Conservation (phyloP, 352 stramenopile genomes). For the Globisporangium echinulatum region DNA sequence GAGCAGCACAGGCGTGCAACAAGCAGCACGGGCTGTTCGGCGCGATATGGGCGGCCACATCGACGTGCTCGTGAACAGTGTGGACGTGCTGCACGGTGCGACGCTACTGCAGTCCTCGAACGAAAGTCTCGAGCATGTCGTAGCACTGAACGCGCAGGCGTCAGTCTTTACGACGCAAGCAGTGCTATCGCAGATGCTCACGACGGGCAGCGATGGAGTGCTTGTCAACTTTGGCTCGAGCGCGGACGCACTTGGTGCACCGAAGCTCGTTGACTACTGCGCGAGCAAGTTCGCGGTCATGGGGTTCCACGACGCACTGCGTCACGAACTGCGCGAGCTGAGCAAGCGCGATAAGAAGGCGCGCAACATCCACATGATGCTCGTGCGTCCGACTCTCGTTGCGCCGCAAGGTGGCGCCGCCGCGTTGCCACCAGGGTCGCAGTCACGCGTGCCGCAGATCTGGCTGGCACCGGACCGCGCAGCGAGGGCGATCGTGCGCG, state of each 20-base stretch:
- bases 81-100: constrained; percentile 34
- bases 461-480: constrained; percentile 13
- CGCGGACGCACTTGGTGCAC: constrained; percentile 24
- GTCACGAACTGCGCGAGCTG: constrained; percentile 22
- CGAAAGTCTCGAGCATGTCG: constrained; percentile 17
- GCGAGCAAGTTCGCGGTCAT: constrained; percentile 40
- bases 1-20: constrained; percentile 14
- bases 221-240: constrained; percentile 32
- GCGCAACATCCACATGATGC: constrained; percentile 8
- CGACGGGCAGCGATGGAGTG: constrained; percentile 15
- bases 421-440: neutral
- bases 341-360: constrained; percentile 8
- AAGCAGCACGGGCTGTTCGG: constrained; percentile 3
- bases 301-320: constrained; percentile 35
- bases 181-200: constrained; percentile 40
- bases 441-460: constrained; percentile 1
- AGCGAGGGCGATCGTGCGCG: constrained; percentile 13
- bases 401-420: neutral
- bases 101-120: constrained; percentile 23
- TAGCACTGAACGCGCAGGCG: constrained; percentile 32
- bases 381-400: constrained; percentile 14
- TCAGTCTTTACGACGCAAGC: constrained; percentile 34
- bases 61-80: constrained; percentile 46
- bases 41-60: constrained; percentile 14
- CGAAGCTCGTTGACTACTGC: constrained; percentile 35